phyloP scores from a whole-genome alignment of 345 rosid species.

The Citrus trifoliata region DNA sequence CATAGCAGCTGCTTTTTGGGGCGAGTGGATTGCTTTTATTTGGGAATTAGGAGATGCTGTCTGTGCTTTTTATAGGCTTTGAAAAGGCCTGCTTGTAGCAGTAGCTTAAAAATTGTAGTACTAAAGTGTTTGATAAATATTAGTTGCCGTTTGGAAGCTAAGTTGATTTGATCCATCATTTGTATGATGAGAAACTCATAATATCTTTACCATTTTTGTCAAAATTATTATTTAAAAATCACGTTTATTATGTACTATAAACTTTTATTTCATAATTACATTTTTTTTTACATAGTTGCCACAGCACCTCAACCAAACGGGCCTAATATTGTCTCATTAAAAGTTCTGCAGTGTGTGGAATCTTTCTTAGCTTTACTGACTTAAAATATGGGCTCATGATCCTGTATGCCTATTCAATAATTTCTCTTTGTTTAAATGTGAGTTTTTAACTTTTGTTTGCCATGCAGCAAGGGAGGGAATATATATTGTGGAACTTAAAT shows the following conservation, averaged over 20 bases:
- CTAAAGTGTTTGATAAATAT: no score
- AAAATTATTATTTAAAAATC: no score
- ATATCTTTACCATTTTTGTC: no score
- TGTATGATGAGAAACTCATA: no score
- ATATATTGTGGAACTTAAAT: conserved; percentile 25
- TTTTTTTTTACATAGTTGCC: no score
- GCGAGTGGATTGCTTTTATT: background rate
- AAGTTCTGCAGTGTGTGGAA: background rate
- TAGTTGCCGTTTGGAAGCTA: no score
- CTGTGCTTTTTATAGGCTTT: background rate
- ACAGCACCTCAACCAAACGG: no score
- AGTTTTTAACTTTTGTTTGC: background rate
- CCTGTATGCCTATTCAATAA: background rate
- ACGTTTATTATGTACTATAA: no score
- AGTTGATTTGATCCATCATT: no score
- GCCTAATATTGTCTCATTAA: background rate
- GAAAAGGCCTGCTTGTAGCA: no score
- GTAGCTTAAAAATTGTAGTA: no score
- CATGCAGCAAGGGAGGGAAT: background rate
- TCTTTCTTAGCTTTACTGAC: background rate
- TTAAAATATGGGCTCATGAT: background rate
- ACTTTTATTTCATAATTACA: no score
- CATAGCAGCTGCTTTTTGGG: background rate
- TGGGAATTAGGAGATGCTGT: background rate
- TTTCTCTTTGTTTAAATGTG: background rate